Percentiles rank a stretch among this genome's conserved stretches.
These are phyloP conservation scores for Lactuca sativa DNA, from an alignment of 129 eudicot species.

Conservation along the genomic window DNA sequence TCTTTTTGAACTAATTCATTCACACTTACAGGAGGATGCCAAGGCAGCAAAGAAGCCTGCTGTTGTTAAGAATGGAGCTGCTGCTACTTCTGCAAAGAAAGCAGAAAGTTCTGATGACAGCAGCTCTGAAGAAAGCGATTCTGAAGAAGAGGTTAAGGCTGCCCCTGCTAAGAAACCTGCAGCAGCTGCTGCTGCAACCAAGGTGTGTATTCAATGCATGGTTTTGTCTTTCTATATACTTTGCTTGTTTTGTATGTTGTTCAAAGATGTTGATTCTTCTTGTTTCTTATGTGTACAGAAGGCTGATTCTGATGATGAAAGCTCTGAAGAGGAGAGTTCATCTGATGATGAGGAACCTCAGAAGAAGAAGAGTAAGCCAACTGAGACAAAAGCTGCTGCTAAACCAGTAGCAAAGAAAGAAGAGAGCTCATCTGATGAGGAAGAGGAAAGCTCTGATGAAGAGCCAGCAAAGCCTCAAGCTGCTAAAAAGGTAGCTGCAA, in stretches of 20 bases:
- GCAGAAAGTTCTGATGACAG: conserved; percentile 45
- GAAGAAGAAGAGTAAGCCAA: conserved; percentile 45
- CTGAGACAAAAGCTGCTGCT: conserved; percentile 30
- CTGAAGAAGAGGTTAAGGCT: conserved; percentile 36
- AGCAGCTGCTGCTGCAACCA: conserved; percentile 21
- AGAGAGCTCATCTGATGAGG: conserved; percentile 28
- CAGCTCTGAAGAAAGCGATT: conserved; percentile 62
- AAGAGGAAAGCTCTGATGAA: conserved; percentile 46
- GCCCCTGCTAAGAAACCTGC: conserved; percentile 34
- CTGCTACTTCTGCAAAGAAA: conserved; percentile 31
- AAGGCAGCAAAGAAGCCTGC: conserved; percentile 31
- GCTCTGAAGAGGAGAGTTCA: conserved; percentile 30
- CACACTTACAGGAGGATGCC: conserved; percentile 20
- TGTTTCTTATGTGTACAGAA: conserved; percentile 14
- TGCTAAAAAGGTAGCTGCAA: conserved; percentile 30
- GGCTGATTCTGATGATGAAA: conserved; percentile 14
- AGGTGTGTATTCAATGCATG: conserved; percentile 1
- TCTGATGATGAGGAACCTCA: conserved; percentile 61
- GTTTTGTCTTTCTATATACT: background rate
- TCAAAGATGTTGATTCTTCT: background rate
- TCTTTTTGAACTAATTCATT: background rate
- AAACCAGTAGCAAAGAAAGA: conserved; percentile 33
- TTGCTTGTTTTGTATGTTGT: background rate
- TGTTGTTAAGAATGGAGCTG: conserved; percentile 39
- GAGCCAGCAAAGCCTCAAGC: conserved; percentile 37